Evolutionary conservation across 1,284 basidiomycete species (phyloP), one percentile per base, ranked within the genome.

Genomic region (Cystobasidium sp.): DNA sequence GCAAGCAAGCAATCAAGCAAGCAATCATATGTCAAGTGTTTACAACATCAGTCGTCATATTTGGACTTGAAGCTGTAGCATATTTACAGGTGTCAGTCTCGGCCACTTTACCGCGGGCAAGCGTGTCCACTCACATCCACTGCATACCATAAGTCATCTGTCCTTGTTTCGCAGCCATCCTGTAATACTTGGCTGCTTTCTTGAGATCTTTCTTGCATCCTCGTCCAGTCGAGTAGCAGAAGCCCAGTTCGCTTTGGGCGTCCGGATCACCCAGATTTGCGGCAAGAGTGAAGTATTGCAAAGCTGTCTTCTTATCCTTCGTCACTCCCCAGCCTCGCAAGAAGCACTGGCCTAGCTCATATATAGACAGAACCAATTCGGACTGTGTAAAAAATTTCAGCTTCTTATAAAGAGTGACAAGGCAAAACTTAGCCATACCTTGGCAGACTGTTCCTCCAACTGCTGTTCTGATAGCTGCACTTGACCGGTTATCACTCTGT

Each of bases 331-430:
- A 95, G 0, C 93, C 93, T 76, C 92, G 91, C 81, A 91, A 92
- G 82, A 93, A 94, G 81, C 92, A 94, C 81, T 93, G 91, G 1
- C 91, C 93, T 6, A 96, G 90, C 83, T 96, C 93, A 80, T 94
- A 93, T 59, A 95, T 91, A 1, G 93, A 92, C 39, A 95, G 85
- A 47, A 94, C 89, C 10, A 96, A 86, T 82, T 95, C 93, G 47
- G 86, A 88, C 87, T 91, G 80, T 16, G 81, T 70, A 43, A 12
- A 18, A 70, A 72, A 16, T 18, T 14, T 62, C 39, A 37, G 44
- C 55, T 59, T 9, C 4, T 16, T 16, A 12, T 37, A 37, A 43
- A 7, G 22, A 31, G 22, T 12, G 10, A n/a, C 59, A 20, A 16
- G 12, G 37, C 24, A 20, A 55, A 10, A 9, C 7, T 41, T 14